Evolutionary conservation across 768 basidiomycete genomes (phyloP), one percentile per base, ranked within the genome.

Genomic region (Auriscalpium orientale): DNA sequence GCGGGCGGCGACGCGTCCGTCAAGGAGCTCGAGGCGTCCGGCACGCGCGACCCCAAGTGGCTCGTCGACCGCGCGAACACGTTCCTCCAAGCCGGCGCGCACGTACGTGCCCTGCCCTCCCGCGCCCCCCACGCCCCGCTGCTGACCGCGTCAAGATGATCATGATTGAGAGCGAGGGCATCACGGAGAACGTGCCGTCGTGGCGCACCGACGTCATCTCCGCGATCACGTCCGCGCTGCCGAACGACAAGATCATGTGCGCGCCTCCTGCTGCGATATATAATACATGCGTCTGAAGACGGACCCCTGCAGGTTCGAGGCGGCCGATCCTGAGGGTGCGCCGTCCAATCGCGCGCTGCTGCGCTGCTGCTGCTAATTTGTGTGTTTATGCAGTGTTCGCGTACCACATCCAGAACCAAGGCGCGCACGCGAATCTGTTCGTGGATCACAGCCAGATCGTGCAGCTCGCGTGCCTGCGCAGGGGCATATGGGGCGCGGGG

Each of bases 131-230:
- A 16, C n/a, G n/a, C n/a, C n/a, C n/a, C n/a, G n/a, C n/a, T 52
- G 11, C 13, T 35, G n/a, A 21, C 13, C 18, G 55, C 49, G 45
- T 36, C n/a, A 60, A 77, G 66, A 74, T 74, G 66, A 70, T 76
- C 46, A 73, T 75, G 75, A 78, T 76, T 49, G 75, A 78, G 59
- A 74, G 72, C 54, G 76, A 75, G 56, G 74, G 75, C 12, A 76
- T 77, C 60, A 76, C 75, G 1, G 76, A 77, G 61, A 77, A 77
- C 62, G 75, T 77, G 33, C 62, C 66, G 43, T 61, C 56, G 15
- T 75, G 71, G 73, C 69, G 73, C 8, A 75, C 72, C 48, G 76
- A 78, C 57, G 74, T 71, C 38, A 75, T 77, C 49, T 74, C 73
- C 22, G 67, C 67, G 10, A 72, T 78, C 40, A 72, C 70, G 33